Evolutionary conservation across 768 basidiomycete species (phyloP).

Genomic region (Amylocystis lapponica): DNA sequence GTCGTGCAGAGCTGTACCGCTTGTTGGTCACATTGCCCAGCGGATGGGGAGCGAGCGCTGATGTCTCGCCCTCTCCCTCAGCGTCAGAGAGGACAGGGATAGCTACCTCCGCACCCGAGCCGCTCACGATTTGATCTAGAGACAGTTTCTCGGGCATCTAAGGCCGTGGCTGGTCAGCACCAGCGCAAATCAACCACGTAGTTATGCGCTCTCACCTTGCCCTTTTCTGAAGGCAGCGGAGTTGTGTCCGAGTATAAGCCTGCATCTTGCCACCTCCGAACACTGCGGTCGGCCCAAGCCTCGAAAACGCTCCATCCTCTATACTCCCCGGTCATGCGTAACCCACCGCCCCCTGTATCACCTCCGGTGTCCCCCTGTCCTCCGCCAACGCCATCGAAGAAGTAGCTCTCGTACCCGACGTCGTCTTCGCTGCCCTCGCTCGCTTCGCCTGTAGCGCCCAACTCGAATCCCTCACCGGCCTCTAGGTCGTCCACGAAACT

Average conservation of each 20-base stretch:
- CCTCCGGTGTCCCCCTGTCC: constrained; percentile 78
- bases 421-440: constrained; percentile 79
- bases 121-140: constrained; percentile 14
- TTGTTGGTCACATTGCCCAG: constrained; percentile 21
- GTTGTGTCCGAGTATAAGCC: constrained; percentile 53
- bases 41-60: constrained; percentile 11
- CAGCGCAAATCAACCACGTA: not conserved
- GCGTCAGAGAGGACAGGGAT: constrained; percentile 53
- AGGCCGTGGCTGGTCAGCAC: constrained; percentile 3
- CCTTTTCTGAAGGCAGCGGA: constrained; percentile 34
- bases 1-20: constrained; percentile 12
- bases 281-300: constrained; percentile 88
- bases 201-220: constrained; percentile 37
- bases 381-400: constrained; percentile 71
- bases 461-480: constrained; percentile 81
- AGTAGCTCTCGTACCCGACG: constrained; percentile 83
- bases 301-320: constrained; percentile 90
- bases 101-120: constrained; percentile 50
- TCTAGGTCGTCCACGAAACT: constrained; percentile 91
- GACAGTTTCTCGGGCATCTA: constrained; percentile 37
- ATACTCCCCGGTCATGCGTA: constrained; percentile 81
- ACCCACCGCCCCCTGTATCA: constrained; percentile 58
- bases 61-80: constrained; percentile 8
- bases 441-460: constrained; percentile 50
- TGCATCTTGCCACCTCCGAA: constrained; percentile 79